Evolutionary conservation across 164 flowering plant species (phyloP).

Genomic region (Piper longum): DNA sequence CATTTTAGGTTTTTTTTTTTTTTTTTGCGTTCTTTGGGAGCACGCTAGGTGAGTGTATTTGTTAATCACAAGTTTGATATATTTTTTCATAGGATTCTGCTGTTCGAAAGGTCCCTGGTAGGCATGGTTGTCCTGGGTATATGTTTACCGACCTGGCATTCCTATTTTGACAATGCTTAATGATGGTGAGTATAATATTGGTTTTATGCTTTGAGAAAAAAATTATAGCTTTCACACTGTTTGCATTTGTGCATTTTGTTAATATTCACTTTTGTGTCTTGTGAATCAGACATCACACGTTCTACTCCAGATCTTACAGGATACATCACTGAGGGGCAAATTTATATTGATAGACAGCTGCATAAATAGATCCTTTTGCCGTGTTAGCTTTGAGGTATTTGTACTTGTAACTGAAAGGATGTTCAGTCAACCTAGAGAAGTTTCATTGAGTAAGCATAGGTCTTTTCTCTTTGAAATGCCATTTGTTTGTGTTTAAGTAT

Average conservation of each 20-base stretch:
- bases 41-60: too few species aligned
- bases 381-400: neutral
- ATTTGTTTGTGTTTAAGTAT: too few species aligned
- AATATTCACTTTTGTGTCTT: conserved; percentile 3
- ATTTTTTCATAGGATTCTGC: conserved; percentile 72
- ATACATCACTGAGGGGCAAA: conserved; percentile 97
- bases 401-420: too few species aligned
- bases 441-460: too few species aligned
- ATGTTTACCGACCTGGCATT: conserved; percentile 97
- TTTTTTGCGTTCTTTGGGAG: too few species aligned
- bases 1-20: neutral
- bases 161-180: conserved; percentile 98
- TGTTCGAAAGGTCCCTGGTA: conserved; percentile 97
- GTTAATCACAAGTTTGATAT: neutral
- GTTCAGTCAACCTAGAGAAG: too few species aligned
- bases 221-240: neutral
- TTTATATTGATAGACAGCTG: conserved; percentile 88
- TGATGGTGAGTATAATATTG: conserved; percentile 43
- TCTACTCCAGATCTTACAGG: conserved; percentile 99
- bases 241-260: neutral
- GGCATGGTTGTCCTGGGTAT: conserved; percentile 99
- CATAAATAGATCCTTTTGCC: conserved; percentile 22
- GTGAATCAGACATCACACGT: conserved; percentile 71
- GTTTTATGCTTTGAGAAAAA: neutral
- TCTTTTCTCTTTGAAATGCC: too few species aligned